These are phyloP conservation scores for Chenopodium berlandieri DNA, from an alignment of 148 eudicot genomes.

Conservation along the genomic window DNA sequence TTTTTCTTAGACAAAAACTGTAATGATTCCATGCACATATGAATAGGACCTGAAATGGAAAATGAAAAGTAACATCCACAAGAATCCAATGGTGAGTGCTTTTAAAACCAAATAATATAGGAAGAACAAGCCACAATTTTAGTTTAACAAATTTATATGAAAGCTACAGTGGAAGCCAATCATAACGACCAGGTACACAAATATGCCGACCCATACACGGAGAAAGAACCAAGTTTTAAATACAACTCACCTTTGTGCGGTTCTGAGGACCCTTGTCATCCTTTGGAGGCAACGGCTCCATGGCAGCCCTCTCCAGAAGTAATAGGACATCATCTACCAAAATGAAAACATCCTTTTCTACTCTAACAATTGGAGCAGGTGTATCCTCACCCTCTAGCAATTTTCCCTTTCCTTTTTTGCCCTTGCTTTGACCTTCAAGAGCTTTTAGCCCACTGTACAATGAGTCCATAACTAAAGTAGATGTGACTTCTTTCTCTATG, in stretches of 20 bases:
- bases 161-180: not conserved
- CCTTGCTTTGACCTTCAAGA: slow-evolving; percentile 75
- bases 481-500: slow-evolving; percentile 93
- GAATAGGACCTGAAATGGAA: not conserved
- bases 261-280: slow-evolving; percentile 98
- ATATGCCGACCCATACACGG: not conserved
- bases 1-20: not conserved
- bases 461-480: slow-evolving; percentile 95
- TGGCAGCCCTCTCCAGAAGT: slow-evolving; percentile 76
- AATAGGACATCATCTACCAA: slow-evolving; percentile 78
- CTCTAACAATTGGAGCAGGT: slow-evolving; percentile 63
- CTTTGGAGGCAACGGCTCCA: slow-evolving; percentile 89
- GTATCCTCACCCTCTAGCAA: slow-evolving; percentile 57
- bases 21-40: not conserved
- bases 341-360: slow-evolving; percentile 74
- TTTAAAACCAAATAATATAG: not conserved
- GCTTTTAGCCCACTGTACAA: slow-evolving; percentile 95
- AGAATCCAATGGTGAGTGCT: not conserved
- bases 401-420: slow-evolving; percentile 56
- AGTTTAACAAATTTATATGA: not conserved
- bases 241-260: slow-evolving; percentile 74
- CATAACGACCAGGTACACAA: not conserved
- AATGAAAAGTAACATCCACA: not conserved
- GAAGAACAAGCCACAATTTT: not conserved
- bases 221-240: not conserved